These are phyloP conservation scores for Botrytis deweyae DNA, from an alignment of 2,329 filamentous ascomycete species.

Conservation along the genomic window DNA sequence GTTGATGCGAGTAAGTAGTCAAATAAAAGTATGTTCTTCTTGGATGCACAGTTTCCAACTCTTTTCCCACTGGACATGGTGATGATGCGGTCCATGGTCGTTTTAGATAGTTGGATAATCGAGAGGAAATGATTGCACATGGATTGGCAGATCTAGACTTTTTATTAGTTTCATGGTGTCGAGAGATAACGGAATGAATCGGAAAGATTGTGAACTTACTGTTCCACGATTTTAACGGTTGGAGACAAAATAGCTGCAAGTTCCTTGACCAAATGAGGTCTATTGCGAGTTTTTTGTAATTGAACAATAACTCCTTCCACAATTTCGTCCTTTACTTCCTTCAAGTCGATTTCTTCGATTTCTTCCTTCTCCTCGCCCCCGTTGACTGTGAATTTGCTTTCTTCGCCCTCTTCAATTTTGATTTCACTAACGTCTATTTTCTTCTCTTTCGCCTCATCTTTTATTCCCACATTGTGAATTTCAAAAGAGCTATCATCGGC, in stretches of 20 bases:
- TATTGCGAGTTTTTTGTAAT: conserved; percentile 84
- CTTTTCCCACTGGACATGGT: conserved; percentile 88
- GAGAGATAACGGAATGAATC: conserved; percentile 20
- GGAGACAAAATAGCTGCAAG: conserved; percentile 76
- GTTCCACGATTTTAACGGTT: conserved; percentile 80
- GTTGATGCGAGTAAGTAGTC: conserved; percentile 80
- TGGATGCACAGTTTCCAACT: conserved; percentile 87
- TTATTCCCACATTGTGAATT: background rate
- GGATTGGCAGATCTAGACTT: conserved; percentile 82
- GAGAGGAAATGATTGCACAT: conserved; percentile 90
- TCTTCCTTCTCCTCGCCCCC: conserved; percentile 28
- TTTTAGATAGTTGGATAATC: conserved; percentile 85
- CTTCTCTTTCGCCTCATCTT: background rate
- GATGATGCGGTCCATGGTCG: conserved; percentile 74
- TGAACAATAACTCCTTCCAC: conserved; percentile 88
- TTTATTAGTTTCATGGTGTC: conserved; percentile 36
- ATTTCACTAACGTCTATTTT: background rate
- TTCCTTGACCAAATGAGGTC: conserved; percentile 93
- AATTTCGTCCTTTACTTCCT: conserved; percentile 90
- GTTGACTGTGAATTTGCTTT: conserved; percentile 26
- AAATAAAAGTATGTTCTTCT: conserved; percentile 96
- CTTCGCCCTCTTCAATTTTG: background rate
- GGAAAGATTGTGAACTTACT: conserved; percentile 59
- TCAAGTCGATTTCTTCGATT: conserved; percentile 66
- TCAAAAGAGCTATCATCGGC: conserved; percentile 40